Conservation (phyloP, 345 rosid genomes). For the Xanthoceras sorbifolium region DNA sequence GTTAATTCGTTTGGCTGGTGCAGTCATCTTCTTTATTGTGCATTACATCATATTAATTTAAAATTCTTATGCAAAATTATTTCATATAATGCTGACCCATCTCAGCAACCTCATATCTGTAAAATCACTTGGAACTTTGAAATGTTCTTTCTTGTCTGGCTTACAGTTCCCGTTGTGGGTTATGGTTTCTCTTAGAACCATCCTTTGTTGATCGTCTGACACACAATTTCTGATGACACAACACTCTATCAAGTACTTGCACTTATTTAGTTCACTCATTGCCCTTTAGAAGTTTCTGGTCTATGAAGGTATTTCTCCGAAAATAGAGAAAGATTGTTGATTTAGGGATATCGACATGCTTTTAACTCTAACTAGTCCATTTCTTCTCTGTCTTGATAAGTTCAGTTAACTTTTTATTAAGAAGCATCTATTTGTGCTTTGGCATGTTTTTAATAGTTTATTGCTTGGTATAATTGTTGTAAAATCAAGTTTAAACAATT, state of each 20-base stretch:
- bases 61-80: constrained; percentile 1
- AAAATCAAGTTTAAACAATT: not conserved
- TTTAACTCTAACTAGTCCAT: not conserved
- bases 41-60: not conserved
- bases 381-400: not conserved
- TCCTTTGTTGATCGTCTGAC: not conserved
- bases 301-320: not conserved
- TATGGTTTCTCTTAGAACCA: not conserved
- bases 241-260: not conserved
- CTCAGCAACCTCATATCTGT: not conserved
- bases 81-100: not conserved
- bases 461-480: not conserved
- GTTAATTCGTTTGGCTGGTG: not conserved
- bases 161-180: not conserved
- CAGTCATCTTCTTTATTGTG: not conserved
- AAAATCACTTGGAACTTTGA: not conserved
- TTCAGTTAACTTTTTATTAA: not conserved
- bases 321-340: not conserved
- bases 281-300: not conserved
- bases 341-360: not conserved
- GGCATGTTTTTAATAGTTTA: not conserved
- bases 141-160: not conserved
- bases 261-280: not conserved
- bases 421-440: not conserved
- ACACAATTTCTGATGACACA: not conserved